Percentiles rank a stretch among this genome's conserved stretches.
Evolutionary conservation across 371 early-diverging fungal species (phyloP).

Genomic region (Dichotomocladium elegans): DNA sequence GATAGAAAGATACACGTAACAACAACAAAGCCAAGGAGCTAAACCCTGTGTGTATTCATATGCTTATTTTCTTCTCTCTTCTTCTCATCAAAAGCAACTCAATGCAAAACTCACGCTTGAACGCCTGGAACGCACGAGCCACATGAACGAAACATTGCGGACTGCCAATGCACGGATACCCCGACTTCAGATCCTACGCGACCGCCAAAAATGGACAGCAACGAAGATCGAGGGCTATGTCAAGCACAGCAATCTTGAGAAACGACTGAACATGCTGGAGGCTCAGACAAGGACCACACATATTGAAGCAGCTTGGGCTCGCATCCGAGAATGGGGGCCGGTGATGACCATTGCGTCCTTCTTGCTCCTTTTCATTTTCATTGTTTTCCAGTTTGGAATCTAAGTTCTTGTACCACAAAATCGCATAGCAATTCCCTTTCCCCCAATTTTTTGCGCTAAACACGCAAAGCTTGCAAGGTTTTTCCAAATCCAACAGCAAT

Average conservation of each 20-base stretch:
- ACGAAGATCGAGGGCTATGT: slow-evolving; percentile 1
- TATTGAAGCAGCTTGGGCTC: slow-evolving; percentile 1
- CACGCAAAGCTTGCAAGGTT: slow-evolving; percentile 61
- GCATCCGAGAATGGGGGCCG: slow-evolving; percentile 3
- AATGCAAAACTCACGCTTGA: not conserved
- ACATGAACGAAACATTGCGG: not conserved
- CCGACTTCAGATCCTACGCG: not conserved
- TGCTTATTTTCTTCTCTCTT: not conserved
- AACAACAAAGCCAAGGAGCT: no score
- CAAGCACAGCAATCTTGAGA: not conserved
- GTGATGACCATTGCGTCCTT: slow-evolving; percentile 1
- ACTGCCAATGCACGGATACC: not conserved
- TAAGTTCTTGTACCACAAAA: no score
- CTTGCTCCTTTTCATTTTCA: not conserved
- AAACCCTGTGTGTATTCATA: not conserved
- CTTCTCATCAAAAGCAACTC: not conserved
- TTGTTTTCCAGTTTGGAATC: not conserved
- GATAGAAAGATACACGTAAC: slow-evolving; percentile 4
- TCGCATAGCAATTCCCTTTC: no score
- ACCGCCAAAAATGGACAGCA: not conserved
- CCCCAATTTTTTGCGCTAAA: slow-evolving; percentile 10
- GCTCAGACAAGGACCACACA: slow-evolving; percentile 2
- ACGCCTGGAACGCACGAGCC: not conserved
- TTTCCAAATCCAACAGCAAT: slow-evolving; percentile 68
- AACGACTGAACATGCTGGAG: slow-evolving; percentile 1